Evolutionary conservation across 257 asterid species (phyloP).

Genomic region (Solanum ahanhuiri): DNA sequence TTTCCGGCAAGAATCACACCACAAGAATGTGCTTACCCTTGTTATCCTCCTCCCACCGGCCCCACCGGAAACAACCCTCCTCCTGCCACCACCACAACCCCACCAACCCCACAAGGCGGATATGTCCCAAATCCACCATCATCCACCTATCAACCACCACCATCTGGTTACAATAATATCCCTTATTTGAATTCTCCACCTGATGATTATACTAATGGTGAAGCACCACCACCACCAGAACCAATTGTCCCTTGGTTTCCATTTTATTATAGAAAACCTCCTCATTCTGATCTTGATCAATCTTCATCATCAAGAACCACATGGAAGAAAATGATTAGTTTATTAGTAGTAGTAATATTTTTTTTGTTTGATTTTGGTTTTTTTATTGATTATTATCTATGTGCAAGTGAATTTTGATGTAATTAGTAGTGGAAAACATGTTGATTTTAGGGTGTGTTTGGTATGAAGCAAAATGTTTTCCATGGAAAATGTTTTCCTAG

Average conservation of each 20-base stretch:
- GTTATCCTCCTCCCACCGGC: constrained; percentile 77
- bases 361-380: constrained; percentile 10
- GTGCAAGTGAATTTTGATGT: constrained; percentile 16
- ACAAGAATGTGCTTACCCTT: constrained; percentile 83
- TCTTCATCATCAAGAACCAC: constrained; percentile 37
- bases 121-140: constrained; percentile 27
- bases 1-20: constrained; percentile 31
- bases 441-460: no score
- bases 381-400: not conserved
- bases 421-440: not conserved
- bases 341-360: constrained; percentile 2
- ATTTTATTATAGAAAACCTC: constrained; percentile 58
- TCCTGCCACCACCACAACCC: constrained; percentile 22
- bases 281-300: constrained; percentile 32
- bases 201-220: constrained; percentile 15
- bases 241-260: constrained; percentile 77
- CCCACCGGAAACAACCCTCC: constrained; percentile 57
- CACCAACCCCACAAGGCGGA: constrained; percentile 29
- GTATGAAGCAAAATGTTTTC: no score
- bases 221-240: constrained; percentile 64
- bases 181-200: constrained; percentile 16
- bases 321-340: not conserved
- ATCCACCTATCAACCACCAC: constrained; percentile 4
- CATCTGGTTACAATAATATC: not conserved
- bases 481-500: no score